Base-by-base conservation (phyloP, 2,329 filamentous ascomycete species). In the Aspergillus brunneoviolaceus region DNA sequence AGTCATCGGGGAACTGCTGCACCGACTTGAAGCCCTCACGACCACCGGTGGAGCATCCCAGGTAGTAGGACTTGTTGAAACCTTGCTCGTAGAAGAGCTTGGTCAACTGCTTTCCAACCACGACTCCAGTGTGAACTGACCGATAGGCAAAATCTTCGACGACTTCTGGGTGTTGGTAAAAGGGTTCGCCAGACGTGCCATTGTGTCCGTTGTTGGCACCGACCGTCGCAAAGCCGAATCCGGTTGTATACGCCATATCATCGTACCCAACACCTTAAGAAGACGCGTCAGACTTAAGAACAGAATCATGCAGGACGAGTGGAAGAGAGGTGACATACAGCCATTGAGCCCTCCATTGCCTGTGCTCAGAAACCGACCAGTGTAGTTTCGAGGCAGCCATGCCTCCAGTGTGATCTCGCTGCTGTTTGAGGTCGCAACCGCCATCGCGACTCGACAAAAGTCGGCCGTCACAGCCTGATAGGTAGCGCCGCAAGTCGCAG, bases 21-120 rank as follows among this genome's bases (percentile, higher is more conserved):
- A 82, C 80, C 6, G 80, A 79, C 56, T 82, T 83, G 35, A 85
- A 73, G 3, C 84, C 85, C 73, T 87, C 83, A 0, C 85, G 77
- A 0, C 86, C 85, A 6, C 86, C 86, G 0, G 83, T 81, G 0
- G 84, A 87, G 66, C 85, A 87, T 7, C 85, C 85, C 2, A 81
- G 67, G 61, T 69, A 70, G 51, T 69, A 70, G 6, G 78, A 80
- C 55, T 80, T 81, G 12, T 72, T 69, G 1, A 78, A 75, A 0
- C 71, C 66, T 9, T 68, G 74, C 2, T 73, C 70, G 63, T 86
- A 86, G 71, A 82, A 86, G 0, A 74, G 72, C 33, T 79, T 66
- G 1, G 79, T 76, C 11, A 86, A 69, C 14, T 73, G 58, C 66
- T 85, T 85, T 6, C 80, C 79, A 7, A 80, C 62, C 2, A 76